Percentiles rank a stretch among this genome's conserved stretches.
Evolutionary conservation across 148 eudicot genomes (phyloP).

Genomic region (Salicornia ramosissima): DNA sequence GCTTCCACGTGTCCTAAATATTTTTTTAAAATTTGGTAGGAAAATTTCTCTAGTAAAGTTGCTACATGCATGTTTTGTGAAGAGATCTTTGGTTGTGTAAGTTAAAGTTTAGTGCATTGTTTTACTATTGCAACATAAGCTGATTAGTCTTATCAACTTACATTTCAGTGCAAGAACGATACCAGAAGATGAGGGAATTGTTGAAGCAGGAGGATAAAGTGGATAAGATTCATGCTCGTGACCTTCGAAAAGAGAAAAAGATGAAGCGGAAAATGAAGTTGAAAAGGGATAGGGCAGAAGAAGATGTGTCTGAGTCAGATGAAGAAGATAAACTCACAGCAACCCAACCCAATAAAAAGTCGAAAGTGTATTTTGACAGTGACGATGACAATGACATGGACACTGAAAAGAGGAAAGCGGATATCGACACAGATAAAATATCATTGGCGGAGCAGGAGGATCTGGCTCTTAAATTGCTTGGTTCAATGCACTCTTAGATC

Average conservation of each 20-base stretch:
- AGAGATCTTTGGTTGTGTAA: too few relatives aligned
- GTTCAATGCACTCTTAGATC: conserved; percentile 53
- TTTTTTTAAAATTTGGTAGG: too few relatives aligned
- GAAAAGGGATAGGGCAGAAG: conserved; percentile 49
- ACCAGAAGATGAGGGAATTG: conserved; percentile 44
- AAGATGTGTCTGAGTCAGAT: conserved; percentile 45
- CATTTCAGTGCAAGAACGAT: conserved; percentile 35
- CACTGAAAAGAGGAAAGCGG: conserved; percentile 15
- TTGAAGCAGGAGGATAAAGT: conserved; percentile 55
- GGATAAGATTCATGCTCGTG: conserved; percentile 63
- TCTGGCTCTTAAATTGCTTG: conserved; percentile 69
- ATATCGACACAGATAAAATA: conserved; percentile 28
- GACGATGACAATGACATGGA: conserved; percentile 36
- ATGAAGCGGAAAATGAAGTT: conserved; percentile 56
- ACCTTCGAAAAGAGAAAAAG: conserved; percentile 64
- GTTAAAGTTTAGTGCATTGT: too few relatives aligned
- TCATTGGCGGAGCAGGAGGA: conserved; percentile 80
- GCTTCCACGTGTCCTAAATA: too few relatives aligned
- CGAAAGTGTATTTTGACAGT: conserved; percentile 46
- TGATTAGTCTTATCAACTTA: not conserved
- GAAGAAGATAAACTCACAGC: conserved; percentile 31
- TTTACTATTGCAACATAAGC: not conserved
- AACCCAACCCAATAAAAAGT: conserved; percentile 36
- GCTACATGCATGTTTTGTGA: too few relatives aligned
- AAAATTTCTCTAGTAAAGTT: too few relatives aligned